These are phyloP conservation scores for Solanum megistacrolobum DNA, from an alignment of 257 asterid genomes.

Conservation along the genomic window DNA sequence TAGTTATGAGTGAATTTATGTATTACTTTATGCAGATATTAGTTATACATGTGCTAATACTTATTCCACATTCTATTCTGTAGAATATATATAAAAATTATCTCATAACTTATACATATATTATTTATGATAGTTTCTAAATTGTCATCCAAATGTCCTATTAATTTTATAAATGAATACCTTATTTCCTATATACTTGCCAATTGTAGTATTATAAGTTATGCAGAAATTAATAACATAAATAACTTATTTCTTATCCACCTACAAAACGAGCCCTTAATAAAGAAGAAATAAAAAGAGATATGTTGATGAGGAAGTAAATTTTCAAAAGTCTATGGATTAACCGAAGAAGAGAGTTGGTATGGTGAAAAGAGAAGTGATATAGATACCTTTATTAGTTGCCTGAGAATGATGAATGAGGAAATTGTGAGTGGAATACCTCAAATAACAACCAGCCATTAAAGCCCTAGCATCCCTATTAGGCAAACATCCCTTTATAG, in stretches of 20 bases:
- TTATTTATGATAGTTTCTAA: no score
- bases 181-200: neutral
- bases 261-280: neutral
- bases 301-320: neutral
- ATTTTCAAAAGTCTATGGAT: neutral
- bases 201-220: neutral
- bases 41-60: neutral
- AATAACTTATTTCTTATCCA: neutral
- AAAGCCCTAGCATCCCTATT: slow-evolving; percentile 70
- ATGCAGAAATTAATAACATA: no score
- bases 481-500: slow-evolving; percentile 43
- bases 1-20: no score
- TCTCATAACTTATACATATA: neutral
- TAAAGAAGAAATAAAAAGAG: neutral
- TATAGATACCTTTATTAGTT: neutral
- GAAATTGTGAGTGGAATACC: slow-evolving; percentile 63
- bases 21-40: no score
- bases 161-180: no score
- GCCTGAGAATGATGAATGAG: slow-evolving; percentile 21
- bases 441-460: slow-evolving; percentile 71
- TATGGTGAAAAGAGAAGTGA: neutral
- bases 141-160: neutral
- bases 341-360: neutral
- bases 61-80: neutral
- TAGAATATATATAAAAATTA: no score